These are phyloP conservation scores for Salisapilia sapeloensis DNA, from an alignment of 352 stramenopile species.

Conservation along the genomic window DNA sequence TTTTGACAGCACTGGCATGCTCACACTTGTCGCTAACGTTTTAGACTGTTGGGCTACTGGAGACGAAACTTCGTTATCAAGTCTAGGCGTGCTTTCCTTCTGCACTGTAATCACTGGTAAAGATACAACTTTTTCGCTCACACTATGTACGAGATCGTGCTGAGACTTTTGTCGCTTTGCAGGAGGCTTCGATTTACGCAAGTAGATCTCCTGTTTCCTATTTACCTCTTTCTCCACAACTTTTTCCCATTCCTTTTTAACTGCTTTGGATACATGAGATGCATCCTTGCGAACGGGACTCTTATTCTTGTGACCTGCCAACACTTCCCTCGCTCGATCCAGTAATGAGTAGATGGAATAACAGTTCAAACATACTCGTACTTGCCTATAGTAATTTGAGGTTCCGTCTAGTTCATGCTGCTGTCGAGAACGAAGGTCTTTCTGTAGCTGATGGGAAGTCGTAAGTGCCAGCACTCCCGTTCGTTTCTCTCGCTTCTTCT, in stretches of 20 bases:
- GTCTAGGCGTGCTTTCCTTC: too few relatives aligned
- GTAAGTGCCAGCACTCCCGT: slow-evolving; percentile 29
- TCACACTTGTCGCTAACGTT: too few relatives aligned
- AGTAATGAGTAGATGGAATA: slow-evolving; percentile 78
- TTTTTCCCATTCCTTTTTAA: slow-evolving; percentile 25
- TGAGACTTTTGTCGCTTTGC: slow-evolving; percentile 2
- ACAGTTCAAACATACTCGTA: slow-evolving; percentile 74
- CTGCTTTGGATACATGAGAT: slow-evolving; percentile 5
- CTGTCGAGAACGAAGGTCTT: slow-evolving; percentile 23
- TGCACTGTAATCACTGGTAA: too few relatives aligned
- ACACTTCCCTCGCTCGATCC: slow-evolving; percentile 36
- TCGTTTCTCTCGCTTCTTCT: too few relatives aligned
- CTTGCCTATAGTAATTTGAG: slow-evolving; percentile 67
- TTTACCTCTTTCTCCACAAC: slow-evolving; percentile 17
- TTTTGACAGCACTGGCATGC: too few relatives aligned
- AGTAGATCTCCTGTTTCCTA: slow-evolving; percentile 35
- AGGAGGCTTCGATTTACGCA: slow-evolving; percentile 12
- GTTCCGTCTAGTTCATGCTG: slow-evolving; percentile 37
- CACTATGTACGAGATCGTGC: too few relatives aligned
- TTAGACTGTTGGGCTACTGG: too few relatives aligned
- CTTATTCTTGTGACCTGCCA: slow-evolving; percentile 1
- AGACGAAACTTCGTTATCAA: too few relatives aligned
- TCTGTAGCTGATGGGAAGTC: slow-evolving; percentile 26
- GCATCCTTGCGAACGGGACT: slow-evolving; percentile 10
- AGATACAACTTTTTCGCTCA: too few relatives aligned